Evolutionary conservation across 192 early-diverging fungal genomes (phyloP).

Genomic region (Coemansia sp.): DNA sequence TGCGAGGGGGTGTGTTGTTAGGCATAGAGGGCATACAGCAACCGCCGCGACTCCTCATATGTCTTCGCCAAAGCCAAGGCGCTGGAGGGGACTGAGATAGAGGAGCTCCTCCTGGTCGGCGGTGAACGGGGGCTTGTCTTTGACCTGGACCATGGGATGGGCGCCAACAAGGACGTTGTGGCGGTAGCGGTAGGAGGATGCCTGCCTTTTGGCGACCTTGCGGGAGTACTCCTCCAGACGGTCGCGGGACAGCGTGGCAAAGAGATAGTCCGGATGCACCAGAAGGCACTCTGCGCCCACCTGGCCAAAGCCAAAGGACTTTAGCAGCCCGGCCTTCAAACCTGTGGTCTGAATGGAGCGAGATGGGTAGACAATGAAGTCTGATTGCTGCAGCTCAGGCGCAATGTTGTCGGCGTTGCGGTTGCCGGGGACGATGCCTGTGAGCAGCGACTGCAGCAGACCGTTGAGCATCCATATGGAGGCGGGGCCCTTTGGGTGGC

Average conservation of each 20-base stretch:
- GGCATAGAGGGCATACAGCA: too few species aligned
- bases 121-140: constrained; percentile 83
- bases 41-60: background rate
- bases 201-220: constrained; percentile 65
- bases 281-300: constrained; percentile 87
- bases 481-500: constrained; percentile 91
- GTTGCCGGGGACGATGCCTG: constrained; percentile 89
- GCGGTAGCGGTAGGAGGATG: constrained; percentile 80
- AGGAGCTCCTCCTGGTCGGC: constrained; percentile 71
- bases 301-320: constrained; percentile 95
- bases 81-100: constrained; percentile 77
- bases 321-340: constrained; percentile 86
- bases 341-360: constrained; percentile 87
- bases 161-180: constrained; percentile 83
- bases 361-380: constrained; percentile 83
- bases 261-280: constrained; percentile 84
- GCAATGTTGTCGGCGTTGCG: constrained; percentile 63
- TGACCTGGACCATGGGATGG: constrained; percentile 84
- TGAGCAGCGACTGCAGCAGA: constrained; percentile 76
- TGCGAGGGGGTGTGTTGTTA: too few species aligned
- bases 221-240: constrained; percentile 70
- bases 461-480: constrained; percentile 97
- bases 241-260: constrained; percentile 67
- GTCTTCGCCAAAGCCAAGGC: background rate
- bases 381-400: constrained; percentile 68